Evolutionary conservation across 106 monocot genomes (phyloP).

Genomic region (Gastrodia elata): DNA sequence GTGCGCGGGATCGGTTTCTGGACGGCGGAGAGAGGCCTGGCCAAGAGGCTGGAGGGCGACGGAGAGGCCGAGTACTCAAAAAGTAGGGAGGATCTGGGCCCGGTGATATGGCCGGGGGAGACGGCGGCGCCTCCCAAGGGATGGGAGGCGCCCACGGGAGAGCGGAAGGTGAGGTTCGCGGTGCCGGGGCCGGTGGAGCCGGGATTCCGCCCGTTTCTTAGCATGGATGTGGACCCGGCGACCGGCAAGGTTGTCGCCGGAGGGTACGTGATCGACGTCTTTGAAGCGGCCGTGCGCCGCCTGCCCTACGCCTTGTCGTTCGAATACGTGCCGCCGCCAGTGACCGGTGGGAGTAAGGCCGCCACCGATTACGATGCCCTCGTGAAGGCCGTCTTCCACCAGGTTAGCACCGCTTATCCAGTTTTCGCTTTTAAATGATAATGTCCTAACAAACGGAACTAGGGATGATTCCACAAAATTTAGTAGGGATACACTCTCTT

Average conservation of each 20-base stretch:
- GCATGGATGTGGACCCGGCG: slow-evolving; percentile 12
- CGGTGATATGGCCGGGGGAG: slow-evolving; percentile 67
- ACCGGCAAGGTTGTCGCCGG: slow-evolving; percentile 23
- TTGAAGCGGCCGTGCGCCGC: slow-evolving; percentile 39
- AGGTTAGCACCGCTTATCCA: too few species aligned
- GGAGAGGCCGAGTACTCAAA: slow-evolving; percentile 4
- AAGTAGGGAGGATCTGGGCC: slow-evolving; percentile 5
- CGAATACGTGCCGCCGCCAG: slow-evolving; percentile 23
- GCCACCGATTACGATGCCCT: slow-evolving; percentile 28
- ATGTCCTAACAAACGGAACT: too few species aligned
- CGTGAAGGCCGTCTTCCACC: slow-evolving; percentile 16
- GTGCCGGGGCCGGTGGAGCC: slow-evolving; percentile 36
- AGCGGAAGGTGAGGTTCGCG: slow-evolving; percentile 25
- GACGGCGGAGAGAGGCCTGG: slow-evolving; percentile 26
- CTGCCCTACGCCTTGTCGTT: slow-evolving; percentile 46
- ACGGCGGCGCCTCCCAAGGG: slow-evolving; percentile 32
- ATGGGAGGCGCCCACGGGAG: slow-evolving; percentile 29
- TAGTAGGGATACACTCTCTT: too few species aligned
- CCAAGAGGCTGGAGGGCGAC: slow-evolving; percentile 5
- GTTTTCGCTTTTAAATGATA: background rate
- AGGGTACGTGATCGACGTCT: slow-evolving; percentile 55
- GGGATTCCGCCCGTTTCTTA: slow-evolving; percentile 38
- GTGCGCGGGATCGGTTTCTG: slow-evolving; percentile 37
- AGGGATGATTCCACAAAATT: too few species aligned
- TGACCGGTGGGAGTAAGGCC: background rate